Conservation (phyloP, 2,329 filamentous ascomycete genomes). For the Colletotrichum sp. region DNA sequence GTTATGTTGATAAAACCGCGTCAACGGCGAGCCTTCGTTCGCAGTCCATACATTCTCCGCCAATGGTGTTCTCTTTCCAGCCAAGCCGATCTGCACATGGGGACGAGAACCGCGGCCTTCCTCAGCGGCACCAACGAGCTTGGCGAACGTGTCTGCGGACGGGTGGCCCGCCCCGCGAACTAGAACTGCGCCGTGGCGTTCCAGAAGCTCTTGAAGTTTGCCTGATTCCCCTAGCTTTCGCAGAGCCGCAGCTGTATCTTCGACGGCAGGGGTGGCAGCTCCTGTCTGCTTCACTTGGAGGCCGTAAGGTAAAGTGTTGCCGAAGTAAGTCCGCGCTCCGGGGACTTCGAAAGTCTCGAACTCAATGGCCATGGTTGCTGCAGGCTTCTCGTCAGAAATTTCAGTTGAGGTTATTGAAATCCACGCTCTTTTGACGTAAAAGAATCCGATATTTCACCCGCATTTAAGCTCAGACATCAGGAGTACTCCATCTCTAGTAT, state of each 20-base stretch:
- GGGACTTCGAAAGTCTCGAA: slow-evolving; percentile 18
- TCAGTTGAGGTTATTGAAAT: not conserved
- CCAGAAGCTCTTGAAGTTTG: slow-evolving; percentile 7
- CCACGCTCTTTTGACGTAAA: not conserved
- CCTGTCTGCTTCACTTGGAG: not conserved
- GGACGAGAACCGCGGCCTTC: slow-evolving; percentile 14
- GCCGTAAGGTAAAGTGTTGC: slow-evolving; percentile 12
- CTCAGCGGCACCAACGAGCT: slow-evolving; percentile 17
- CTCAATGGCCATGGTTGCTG: not conserved
- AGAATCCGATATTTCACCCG: not conserved
- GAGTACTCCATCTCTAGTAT: not conserved
- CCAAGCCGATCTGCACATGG: slow-evolving; percentile 33
- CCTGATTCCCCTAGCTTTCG: slow-evolving; percentile 9
- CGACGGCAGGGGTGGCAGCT: not conserved
- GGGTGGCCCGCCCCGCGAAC: slow-evolving; percentile 14
- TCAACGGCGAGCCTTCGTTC: slow-evolving; percentile 23
- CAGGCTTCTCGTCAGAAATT: not conserved
- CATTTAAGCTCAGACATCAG: not conserved
- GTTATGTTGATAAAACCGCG: slow-evolving; percentile 26
- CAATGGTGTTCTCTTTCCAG: slow-evolving; percentile 21
- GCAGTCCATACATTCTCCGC: slow-evolving; percentile 25
- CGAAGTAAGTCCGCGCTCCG: slow-evolving; percentile 14
- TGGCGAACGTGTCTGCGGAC: slow-evolving; percentile 24
- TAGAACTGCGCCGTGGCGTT: slow-evolving; percentile 19
- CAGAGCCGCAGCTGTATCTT: slow-evolving; percentile 3